These are phyloP conservation scores for Ustilago sp. DNA, from an alignment of 1,284 basidiomycete species.

Conservation along the genomic window DNA sequence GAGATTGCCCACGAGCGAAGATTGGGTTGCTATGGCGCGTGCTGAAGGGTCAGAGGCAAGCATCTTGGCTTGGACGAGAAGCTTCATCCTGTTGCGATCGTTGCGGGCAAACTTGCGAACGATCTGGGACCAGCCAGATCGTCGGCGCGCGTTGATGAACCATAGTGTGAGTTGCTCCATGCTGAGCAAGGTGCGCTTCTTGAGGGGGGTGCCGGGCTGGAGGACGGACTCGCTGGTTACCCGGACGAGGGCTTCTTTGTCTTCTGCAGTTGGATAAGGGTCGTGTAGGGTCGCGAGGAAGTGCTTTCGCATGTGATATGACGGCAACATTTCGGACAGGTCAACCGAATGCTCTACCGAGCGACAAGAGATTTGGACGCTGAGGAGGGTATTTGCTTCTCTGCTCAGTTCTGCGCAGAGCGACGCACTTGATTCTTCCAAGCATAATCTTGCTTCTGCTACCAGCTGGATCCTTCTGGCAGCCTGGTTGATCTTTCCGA, in stretches of 20 bases:
- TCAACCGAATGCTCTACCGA: too few relatives aligned
- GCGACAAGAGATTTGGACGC: too few relatives aligned
- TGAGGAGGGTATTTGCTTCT: too few relatives aligned
- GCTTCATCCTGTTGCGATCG: slow-evolving; percentile 38
- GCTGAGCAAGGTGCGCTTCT: slow-evolving; percentile 6
- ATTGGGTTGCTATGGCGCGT: neutral
- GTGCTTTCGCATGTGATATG: slow-evolving; percentile 57
- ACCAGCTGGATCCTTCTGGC: too few relatives aligned
- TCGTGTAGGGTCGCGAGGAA: slow-evolving; percentile 54
- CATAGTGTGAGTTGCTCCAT: slow-evolving; percentile 58
- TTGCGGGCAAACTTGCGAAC: slow-evolving; percentile 45
- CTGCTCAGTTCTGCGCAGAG: too few relatives aligned
- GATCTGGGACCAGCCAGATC: slow-evolving; percentile 64
- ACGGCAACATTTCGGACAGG: slow-evolving; percentile 6
- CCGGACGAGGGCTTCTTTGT: slow-evolving; percentile 51
- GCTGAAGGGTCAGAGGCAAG: slow-evolving; percentile 2
- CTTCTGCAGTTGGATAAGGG: slow-evolving; percentile 55
- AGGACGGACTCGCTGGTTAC: slow-evolving; percentile 42
- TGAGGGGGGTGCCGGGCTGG: neutral
- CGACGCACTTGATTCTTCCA: too few relatives aligned
- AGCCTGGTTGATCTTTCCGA: too few relatives aligned
- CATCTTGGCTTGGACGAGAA: slow-evolving; percentile 41
- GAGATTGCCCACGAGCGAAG: neutral
- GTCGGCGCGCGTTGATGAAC: slow-evolving; percentile 68
- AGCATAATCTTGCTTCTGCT: too few relatives aligned